Evolutionary conservation across 2,329 filamentous ascomycete genomes (phyloP).

Genomic region (Sclerotinia sclerotiorum): DNA sequence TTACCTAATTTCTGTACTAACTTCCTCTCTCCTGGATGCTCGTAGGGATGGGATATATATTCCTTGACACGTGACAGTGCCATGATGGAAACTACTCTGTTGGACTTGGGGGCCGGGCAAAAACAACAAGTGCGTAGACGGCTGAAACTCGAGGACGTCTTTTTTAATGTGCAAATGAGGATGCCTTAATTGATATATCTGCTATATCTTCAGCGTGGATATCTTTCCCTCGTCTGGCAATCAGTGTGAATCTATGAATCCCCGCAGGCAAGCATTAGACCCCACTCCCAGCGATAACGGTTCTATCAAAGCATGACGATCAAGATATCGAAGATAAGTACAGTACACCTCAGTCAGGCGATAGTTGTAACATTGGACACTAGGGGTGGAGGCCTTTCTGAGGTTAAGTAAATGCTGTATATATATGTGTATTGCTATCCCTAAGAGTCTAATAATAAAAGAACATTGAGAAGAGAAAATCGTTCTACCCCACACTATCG

Average conservation of each 20-base stretch:
- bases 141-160: background rate
- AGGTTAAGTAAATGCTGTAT: background rate
- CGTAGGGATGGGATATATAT: constrained; percentile 16
- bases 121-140: no score
- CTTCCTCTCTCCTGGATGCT: constrained; percentile 24
- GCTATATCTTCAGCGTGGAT: constrained; percentile 9
- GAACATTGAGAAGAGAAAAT: background rate
- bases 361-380: background rate
- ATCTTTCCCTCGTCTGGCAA: constrained; percentile 1
- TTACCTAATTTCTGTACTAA: constrained; percentile 25
- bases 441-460: background rate
- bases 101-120: background rate
- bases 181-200: background rate
- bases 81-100: background rate
- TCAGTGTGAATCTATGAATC: background rate
- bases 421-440: background rate
- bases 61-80: constrained; percentile 16
- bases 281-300: constrained; percentile 14
- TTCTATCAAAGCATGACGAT: background rate
- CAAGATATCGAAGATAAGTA: constrained; percentile 1
- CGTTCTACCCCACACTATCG: background rate
- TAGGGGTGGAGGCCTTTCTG: background rate
- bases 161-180: background rate
- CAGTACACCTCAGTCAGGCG: background rate
- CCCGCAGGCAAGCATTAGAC: constrained; percentile 4